A percentile compares a stretch with the other conserved stretches of the same genome.
Evolutionary conservation across 2,329 filamentous ascomycete species (phyloP).

Genomic region (Alternaria sp.): DNA sequence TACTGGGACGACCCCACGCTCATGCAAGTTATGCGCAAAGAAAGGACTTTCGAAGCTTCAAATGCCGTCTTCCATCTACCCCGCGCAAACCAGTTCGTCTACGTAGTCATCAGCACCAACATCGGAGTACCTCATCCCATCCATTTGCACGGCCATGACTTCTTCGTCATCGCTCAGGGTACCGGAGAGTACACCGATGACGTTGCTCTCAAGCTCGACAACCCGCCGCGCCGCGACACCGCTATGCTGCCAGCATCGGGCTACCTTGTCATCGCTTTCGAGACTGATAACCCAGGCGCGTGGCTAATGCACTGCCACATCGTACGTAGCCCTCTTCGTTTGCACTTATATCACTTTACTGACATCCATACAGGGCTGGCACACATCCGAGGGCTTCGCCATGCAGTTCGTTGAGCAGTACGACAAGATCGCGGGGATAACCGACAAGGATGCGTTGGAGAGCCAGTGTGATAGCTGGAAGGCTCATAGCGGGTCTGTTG

Average conservation of each 20-base stretch:
- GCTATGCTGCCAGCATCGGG: conserved; percentile 40
- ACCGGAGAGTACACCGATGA: conserved; percentile 25
- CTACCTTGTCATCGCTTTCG: conserved; percentile 43
- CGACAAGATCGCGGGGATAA: conserved; percentile 32
- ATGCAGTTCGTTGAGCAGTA: conserved; percentile 42
- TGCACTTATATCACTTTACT: not conserved
- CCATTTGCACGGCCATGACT: conserved; percentile 44
- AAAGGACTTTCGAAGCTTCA: conserved; percentile 38
- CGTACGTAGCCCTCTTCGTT: not conserved
- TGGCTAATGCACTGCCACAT: conserved; percentile 51
- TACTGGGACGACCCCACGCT: conserved; percentile 51
- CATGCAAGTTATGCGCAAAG: conserved; percentile 41
- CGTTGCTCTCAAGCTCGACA: conserved; percentile 29
- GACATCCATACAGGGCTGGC: conserved; percentile 29
- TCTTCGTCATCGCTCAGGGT: conserved; percentile 39
- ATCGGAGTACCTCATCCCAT: conserved; percentile 44
- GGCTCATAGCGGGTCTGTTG: conserved; percentile 1
- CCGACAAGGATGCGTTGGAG: conserved; percentile 12
- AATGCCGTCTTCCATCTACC: conserved; percentile 37
- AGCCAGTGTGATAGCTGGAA: conserved; percentile 22
- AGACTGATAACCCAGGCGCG: conserved; percentile 46
- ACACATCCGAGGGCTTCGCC: conserved; percentile 43
- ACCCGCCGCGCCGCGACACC: conserved; percentile 43
- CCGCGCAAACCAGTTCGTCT: conserved; percentile 44
- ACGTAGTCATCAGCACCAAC: conserved; percentile 49